Conservation (phyloP, 495 filamentous ascomycete species). For the Lophiostoma macrostomum region DNA sequence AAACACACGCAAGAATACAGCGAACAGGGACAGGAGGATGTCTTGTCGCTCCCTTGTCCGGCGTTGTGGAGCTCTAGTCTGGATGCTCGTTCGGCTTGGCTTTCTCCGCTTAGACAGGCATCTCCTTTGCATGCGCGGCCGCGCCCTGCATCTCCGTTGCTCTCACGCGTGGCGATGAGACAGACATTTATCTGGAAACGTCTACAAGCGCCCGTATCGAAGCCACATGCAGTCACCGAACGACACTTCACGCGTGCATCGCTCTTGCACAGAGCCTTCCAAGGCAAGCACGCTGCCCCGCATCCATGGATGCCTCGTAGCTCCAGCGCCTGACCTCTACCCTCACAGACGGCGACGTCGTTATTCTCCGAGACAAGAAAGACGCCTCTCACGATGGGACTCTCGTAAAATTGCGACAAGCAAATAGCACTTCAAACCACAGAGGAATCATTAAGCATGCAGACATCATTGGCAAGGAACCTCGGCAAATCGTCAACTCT, state of each 20-base stretch:
- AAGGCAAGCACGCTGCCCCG: slow-evolving; percentile 13
- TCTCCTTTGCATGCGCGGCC: slow-evolving; percentile 1
- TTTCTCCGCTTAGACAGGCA: neutral
- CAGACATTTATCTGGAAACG: neutral
- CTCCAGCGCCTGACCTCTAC: neutral
- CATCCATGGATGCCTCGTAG: neutral
- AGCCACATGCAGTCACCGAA: neutral
- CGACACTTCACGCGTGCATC: slow-evolving; percentile 9
- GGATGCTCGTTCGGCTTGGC: neutral
- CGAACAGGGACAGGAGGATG: neutral
- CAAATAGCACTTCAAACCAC: slow-evolving; percentile 47
- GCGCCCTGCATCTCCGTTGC: neutral
- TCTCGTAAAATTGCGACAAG: slow-evolving; percentile 46
- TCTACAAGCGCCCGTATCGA: neutral
- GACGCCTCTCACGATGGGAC: slow-evolving; percentile 38
- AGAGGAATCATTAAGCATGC: slow-evolving; percentile 54
- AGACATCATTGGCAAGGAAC: slow-evolving; percentile 61
- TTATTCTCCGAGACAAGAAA: slow-evolving; percentile 51
- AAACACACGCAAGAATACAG: too few species aligned
- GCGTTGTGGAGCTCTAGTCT: neutral
- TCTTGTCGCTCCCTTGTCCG: neutral
- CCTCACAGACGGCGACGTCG: slow-evolving; percentile 55
- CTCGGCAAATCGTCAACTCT: slow-evolving; percentile 54
- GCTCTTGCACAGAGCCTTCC: slow-evolving; percentile 9
- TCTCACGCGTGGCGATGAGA: slow-evolving; percentile 21